Percentiles rank a stretch among this genome's conserved stretches.
These are phyloP conservation scores for Aaosphaeria pasadenensis DNA, from an alignment of 2,329 filamentous ascomycete species.

Conservation along the genomic window DNA sequence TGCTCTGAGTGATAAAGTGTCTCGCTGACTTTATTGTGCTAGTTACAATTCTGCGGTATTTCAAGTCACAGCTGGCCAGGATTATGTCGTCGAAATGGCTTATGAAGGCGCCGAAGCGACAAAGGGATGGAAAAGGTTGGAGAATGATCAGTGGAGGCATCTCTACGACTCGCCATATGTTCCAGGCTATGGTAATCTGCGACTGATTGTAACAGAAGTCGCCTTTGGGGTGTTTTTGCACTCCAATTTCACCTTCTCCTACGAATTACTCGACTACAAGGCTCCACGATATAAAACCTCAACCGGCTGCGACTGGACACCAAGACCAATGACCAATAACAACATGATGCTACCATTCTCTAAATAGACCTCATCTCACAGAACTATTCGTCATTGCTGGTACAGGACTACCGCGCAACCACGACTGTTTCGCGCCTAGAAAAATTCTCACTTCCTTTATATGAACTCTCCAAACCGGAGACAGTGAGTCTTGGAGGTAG, in stretches of 20 bases:
- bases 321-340: too few relatives aligned
- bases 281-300: too few relatives aligned
- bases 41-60: constrained; percentile 15
- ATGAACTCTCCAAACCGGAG: too few relatives aligned
- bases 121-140: neutral
- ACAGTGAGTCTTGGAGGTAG: too few relatives aligned
- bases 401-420: too few relatives aligned
- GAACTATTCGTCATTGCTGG: too few relatives aligned
- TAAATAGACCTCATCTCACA: too few relatives aligned
- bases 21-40: neutral
- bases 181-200: constrained; percentile 1
- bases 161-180: neutral
- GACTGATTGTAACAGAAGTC: neutral
- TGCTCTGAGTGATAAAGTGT: neutral
- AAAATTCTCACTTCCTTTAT: too few relatives aligned
- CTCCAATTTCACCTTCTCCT: neutral
- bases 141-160: neutral
- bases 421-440: too few relatives aligned
- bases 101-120: neutral
- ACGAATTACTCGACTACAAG: too few relatives aligned
- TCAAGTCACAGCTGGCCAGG: constrained; percentile 2
- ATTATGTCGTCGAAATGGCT: neutral
- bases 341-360: too few relatives aligned
- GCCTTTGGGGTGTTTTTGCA: neutral
- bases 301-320: too few relatives aligned